Evolutionary conservation across 306 rosid species (phyloP).

Genomic region (Medicago truncatula): DNA sequence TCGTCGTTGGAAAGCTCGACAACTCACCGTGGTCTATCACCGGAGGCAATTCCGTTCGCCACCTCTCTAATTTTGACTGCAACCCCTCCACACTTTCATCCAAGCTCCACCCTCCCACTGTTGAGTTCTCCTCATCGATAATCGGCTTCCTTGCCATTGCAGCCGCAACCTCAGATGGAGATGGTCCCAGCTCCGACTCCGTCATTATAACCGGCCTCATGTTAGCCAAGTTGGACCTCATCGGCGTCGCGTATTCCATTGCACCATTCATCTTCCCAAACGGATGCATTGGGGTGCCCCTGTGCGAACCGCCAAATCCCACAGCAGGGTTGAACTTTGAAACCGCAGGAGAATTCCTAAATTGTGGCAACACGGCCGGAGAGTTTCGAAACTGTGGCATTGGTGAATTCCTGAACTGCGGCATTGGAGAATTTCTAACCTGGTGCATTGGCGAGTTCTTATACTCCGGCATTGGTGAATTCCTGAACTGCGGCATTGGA

Average conservation of each 20-base stretch:
- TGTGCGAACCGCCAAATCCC: constrained; percentile 24
- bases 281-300: constrained; percentile 41
- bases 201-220: constrained; percentile 47
- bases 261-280: constrained; percentile 31
- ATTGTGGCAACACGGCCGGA: not conserved
- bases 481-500: not conserved
- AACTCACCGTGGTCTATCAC: constrained; percentile 67
- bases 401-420: constrained; percentile 36
- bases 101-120: constrained; percentile 70
- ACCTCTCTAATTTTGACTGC: constrained; percentile 76
- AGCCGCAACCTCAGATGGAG: constrained; percentile 89
- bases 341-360: constrained; percentile 25
- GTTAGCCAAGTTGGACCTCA: constrained; percentile 56
- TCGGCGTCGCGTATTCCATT: constrained; percentile 62
- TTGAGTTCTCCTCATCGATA: constrained; percentile 57
- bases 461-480: not conserved
- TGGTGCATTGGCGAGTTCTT: constrained; percentile 17
- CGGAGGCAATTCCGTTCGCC: constrained; percentile 80
- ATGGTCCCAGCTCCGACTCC: constrained; percentile 86
- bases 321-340: constrained; percentile 40
- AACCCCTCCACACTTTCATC: constrained; percentile 80
- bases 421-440: constrained; percentile 17
- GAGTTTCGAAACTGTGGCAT: constrained; percentile 30
- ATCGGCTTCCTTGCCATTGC: constrained; percentile 55
- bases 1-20: constrained; percentile 45